These are phyloP conservation scores for Blastocystis sp. DNA, from an alignment of 352 stramenopile species.

Conservation along the genomic window DNA sequence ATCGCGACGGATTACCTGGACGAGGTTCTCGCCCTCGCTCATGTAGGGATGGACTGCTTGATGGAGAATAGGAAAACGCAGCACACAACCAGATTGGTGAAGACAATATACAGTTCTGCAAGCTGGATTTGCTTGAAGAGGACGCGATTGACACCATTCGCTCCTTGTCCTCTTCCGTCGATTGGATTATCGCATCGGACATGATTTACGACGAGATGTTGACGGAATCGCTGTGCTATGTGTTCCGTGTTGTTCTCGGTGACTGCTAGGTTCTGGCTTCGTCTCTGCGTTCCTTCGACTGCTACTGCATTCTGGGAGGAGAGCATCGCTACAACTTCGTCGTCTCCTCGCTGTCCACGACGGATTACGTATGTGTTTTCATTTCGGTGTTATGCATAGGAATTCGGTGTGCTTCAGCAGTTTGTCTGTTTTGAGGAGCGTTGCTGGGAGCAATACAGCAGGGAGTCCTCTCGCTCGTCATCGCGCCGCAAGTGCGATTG, in stretches of 20 bases:
- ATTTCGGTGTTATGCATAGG: background rate
- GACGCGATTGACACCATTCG: background rate
- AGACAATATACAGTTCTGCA: constrained; percentile 5
- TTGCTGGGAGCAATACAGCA: constrained; percentile 50
- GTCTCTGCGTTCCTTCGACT: background rate
- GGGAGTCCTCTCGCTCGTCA: background rate
- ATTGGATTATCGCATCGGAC: constrained; percentile 50
- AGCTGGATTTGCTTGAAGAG: constrained; percentile 22
- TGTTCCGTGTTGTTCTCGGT: background rate
- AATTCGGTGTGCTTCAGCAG: constrained; percentile 43
- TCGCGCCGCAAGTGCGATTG: background rate
- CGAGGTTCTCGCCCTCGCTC: background rate
- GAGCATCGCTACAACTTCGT: constrained; percentile 55
- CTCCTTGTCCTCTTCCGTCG: background rate
- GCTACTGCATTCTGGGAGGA: constrained; percentile 32
- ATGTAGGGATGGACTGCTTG: background rate
- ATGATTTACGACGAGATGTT: constrained; percentile 67
- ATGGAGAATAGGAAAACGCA: constrained; percentile 11
- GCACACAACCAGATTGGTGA: background rate
- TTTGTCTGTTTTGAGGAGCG: constrained; percentile 32
- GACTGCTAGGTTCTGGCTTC: constrained; percentile 16
- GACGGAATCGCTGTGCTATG: constrained; percentile 26
- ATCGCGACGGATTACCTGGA: constrained; percentile 57
- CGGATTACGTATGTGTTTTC: constrained; percentile 43
- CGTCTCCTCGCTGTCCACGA: background rate